A percentile compares a stretch with the other conserved stretches of the same genome.
phyloP scores from a whole-genome alignment of 2,329 filamentous ascomycete species.

The Penicillium sp. region DNA sequence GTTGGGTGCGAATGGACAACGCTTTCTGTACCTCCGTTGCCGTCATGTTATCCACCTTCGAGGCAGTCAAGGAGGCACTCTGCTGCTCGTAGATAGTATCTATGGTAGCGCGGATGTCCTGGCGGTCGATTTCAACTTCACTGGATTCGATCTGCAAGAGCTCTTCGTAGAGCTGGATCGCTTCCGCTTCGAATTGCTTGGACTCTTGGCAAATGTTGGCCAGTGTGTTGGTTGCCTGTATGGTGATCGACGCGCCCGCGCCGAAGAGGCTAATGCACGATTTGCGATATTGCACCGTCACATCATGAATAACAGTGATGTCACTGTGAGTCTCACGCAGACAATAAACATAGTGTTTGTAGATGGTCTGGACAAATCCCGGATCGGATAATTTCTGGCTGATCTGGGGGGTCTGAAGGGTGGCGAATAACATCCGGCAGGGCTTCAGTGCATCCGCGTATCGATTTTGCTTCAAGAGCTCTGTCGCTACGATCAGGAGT shows the following conservation, averaged over 20 bases:
- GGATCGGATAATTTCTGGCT: slow-evolving; percentile 34
- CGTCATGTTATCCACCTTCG: slow-evolving; percentile 25
- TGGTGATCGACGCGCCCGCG: slow-evolving; percentile 35
- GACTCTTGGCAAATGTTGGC: slow-evolving; percentile 41
- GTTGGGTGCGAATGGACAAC: slow-evolving; percentile 31
- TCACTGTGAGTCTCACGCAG: slow-evolving; percentile 35
- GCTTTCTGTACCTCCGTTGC: slow-evolving; percentile 30
- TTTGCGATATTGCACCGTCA: slow-evolving; percentile 34
- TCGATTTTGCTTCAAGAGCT: slow-evolving; percentile 39
- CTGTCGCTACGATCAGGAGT: slow-evolving; percentile 36
- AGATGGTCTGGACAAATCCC: slow-evolving; percentile 33
- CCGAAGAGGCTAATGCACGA: slow-evolving; percentile 37
- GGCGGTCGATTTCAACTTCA: slow-evolving; percentile 27
- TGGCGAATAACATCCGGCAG: slow-evolving; percentile 38
- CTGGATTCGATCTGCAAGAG: slow-evolving; percentile 32
- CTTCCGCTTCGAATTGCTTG: slow-evolving; percentile 35
- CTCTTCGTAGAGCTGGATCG: slow-evolving; percentile 38
- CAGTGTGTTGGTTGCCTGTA: slow-evolving; percentile 36
- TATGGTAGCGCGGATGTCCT: slow-evolving; percentile 35
- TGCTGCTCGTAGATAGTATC: slow-evolving; percentile 42
- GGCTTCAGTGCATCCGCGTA: slow-evolving; percentile 38
- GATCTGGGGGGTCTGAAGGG: slow-evolving; percentile 34
- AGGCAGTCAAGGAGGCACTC: slow-evolving; percentile 19
- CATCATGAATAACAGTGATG: slow-evolving; percentile 32
- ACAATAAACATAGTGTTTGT: slow-evolving; percentile 36